Base-by-base conservation (phyloP, 1,284 basidiomycete species). In the Fistulinella staudtii region DNA sequence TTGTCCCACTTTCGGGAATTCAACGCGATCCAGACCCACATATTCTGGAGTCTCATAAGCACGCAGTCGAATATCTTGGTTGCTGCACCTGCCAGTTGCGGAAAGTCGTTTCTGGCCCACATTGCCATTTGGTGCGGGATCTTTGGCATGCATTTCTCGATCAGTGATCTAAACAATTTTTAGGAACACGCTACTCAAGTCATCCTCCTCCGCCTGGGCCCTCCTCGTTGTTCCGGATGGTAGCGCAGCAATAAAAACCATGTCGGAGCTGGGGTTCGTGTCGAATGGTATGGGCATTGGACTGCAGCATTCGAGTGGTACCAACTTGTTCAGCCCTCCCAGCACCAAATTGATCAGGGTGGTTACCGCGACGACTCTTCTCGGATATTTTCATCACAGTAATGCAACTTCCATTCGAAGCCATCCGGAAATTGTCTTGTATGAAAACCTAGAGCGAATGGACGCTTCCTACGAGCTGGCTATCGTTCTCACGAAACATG, bases 11-110 rank as follows among this genome's bases (percentile, higher is more conserved):
- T 81, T 28, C 70, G 69, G 23, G 76, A 77, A 30, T 76, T 96
- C 62, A 97, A 95, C 58, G 79, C 84, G 1, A 79, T 98, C 4
- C 95, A 99, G 63, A 92, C 89, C 1, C 96, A 98, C 57, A 73
- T 79, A 3, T 90, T 90, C 64, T 98, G 96, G 88, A 82, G 82
- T 36, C 56, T 92, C 15, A 71, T 85, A 42, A 82, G 86, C 56
- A 88, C 89, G 1, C 69, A 74, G 36, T 68, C 75, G 34, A 89
- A 94, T 60, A 66, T 83, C 4, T 68, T 99, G n/a, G 56, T 97
- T 14, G 89, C 86, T 48, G 89, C 85, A 0, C 93, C 94, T 1
- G 75, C 80, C 4, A 82, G 84, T 6, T 82, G 82, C 46, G 94
- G 94, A 2, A 97, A 95, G 66, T 83, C 89, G 4, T 75, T 80